Conservation (phyloP, 2,329 filamentous ascomycete genomes). For the Triangularia setosa region DNA sequence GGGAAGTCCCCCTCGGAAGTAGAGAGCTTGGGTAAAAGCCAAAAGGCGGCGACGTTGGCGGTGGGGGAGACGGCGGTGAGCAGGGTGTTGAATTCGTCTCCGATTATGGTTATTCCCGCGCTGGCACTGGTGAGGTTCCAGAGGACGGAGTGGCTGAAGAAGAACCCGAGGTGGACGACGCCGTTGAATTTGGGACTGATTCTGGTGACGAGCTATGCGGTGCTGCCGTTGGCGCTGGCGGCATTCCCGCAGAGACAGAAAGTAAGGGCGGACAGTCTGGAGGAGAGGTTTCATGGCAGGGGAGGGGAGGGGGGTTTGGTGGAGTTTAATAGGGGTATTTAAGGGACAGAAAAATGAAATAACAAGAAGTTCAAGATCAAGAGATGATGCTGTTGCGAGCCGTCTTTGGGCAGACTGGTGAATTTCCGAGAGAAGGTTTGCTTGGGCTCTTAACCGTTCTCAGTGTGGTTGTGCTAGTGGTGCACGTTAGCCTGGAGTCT, state of each 20-base stretch:
- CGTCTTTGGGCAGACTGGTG: no score
- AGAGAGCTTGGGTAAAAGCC: constrained; percentile 76
- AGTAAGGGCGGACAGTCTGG: constrained; percentile 69
- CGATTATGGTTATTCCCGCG: constrained; percentile 95
- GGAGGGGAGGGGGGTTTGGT: constrained; percentile 79
- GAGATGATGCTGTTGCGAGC: no score
- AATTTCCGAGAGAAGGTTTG: neutral
- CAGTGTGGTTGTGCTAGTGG: neutral
- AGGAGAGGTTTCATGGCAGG: constrained; percentile 79
- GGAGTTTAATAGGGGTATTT: constrained; percentile 97
- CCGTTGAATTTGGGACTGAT: constrained; percentile 88
- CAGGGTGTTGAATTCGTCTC: constrained; percentile 87
- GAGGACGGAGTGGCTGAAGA: constrained; percentile 74
- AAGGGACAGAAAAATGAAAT: constrained; percentile 15
- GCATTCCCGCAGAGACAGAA: constrained; percentile 90
- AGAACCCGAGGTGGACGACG: constrained; percentile 69
- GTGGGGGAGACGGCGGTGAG: constrained; percentile 91
- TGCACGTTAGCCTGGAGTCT: neutral
- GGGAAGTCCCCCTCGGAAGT: constrained; percentile 47
- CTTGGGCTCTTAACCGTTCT: neutral
- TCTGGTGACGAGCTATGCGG: constrained; percentile 79
- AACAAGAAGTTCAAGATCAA: neutral
- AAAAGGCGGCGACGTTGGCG: constrained; percentile 80
- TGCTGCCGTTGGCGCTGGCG: constrained; percentile 81
- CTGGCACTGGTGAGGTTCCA: constrained; percentile 82